Percentiles rank a stretch among this genome's conserved stretches.
These are phyloP conservation scores for Heritiera littoralis DNA, from an alignment of 345 rosid species.

Conservation along the genomic window DNA sequence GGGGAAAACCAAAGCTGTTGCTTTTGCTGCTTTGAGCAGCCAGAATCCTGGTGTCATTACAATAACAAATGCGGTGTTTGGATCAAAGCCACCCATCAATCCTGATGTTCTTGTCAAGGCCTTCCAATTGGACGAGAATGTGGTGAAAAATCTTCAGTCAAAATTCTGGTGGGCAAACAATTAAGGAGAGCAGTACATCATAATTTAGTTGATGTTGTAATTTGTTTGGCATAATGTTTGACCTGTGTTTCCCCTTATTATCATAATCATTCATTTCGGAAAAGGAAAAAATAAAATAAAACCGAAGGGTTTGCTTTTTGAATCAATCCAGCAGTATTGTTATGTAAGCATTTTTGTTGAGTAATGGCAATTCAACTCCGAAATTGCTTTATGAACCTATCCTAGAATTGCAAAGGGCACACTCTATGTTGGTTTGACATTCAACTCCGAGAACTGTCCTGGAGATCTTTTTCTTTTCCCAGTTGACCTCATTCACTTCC, in stretches of 20 bases:
- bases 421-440: conserved; percentile 38
- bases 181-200: neutral
- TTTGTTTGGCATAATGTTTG: neutral
- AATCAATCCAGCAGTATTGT: no score
- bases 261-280: no score
- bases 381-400: no score
- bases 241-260: neutral
- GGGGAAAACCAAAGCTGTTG: neutral
- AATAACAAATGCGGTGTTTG: conserved; percentile 32
- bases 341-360: no score
- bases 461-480: no score
- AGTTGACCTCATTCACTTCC: no score
- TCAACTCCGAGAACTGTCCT: conserved; percentile 22
- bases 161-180: neutral
- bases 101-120: conserved; percentile 22
- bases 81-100: conserved; percentile 24
- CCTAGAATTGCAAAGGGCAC: conserved; percentile 34
- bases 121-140: neutral
- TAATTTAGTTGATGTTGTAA: neutral
- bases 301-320: no score
- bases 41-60: conserved; percentile 5
- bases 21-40: conserved; percentile 7
- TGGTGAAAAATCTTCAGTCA: neutral
- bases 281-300: no score
- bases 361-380: no score